Base-by-base conservation (phyloP, 2,329 filamentous ascomycete genomes). In the Cordyceps cicadae region DNA sequence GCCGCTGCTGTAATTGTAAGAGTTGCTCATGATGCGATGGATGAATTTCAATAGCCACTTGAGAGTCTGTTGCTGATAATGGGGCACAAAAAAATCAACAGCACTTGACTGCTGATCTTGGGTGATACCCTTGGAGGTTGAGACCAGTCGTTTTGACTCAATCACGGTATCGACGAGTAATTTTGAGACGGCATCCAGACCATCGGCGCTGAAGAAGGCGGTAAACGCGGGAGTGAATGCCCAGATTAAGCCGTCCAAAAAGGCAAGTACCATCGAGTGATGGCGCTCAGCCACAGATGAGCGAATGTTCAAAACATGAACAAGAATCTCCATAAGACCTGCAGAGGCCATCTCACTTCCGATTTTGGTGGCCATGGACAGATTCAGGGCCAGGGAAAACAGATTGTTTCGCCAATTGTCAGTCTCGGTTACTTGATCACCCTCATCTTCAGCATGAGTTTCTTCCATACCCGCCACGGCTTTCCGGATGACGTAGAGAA, bases 31-130 rank as follows among this genome's bases (percentile, higher is more conserved):
- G 76, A 97, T 88, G 71, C 97, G 92, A 67, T 96, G 92, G 64
- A 96, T 88, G 70, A 97, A 96, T 72, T 96, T 97, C 73, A 99
- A 88, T 50, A 97, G 79, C 85, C 90, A 95, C 69, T 95, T 92
- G 34, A 99, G 80, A 19, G 91, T 93, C 72, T 96, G 91, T 71
- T 97, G 94, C 66, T 96, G 89, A 71, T 92, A 91, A 71, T 91
- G 97, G 0, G 92, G 91, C 58, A 97, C 92, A 68, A 91, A 84
- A 71, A 97, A 99, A 74, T 99, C 95, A 50, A 95, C 91, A 29
- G 89, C 83, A 60, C 88, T 87, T 11, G 92, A 96, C 73, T 89
- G 91, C 57, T 79, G 76, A 55, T 87, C 79, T 12, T 80, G 74
- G 7, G 85, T 83, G 63, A 94, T 91, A 14, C 91, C 90, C 60